Conservation (phyloP, 2,329 filamentous ascomycete genomes). For the Pseudopithomyces chartarum region DNA sequence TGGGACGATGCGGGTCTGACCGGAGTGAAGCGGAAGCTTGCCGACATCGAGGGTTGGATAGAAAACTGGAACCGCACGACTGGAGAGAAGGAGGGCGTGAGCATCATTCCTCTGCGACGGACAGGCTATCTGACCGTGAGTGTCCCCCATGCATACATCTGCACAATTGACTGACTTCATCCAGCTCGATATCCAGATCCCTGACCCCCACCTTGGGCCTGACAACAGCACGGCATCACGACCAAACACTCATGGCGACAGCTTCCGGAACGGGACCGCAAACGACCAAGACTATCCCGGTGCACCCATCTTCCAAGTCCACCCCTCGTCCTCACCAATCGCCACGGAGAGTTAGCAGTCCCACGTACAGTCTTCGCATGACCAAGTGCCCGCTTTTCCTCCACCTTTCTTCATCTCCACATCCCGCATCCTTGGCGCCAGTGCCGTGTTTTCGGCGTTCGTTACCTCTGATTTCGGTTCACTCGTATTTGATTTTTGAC, state of each 20-base stretch:
- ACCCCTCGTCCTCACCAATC: conserved; percentile 26
- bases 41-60: conserved; percentile 76
- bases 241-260: conserved; percentile 34
- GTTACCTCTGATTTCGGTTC: not conserved
- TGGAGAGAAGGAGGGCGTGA: conserved; percentile 66
- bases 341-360: conserved; percentile 25
- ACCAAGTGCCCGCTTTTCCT: not conserved
- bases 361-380: not conserved
- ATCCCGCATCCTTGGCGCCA: not conserved
- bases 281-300: conserved; percentile 27
- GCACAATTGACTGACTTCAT: conserved; percentile 10
- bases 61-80: conserved; percentile 81
- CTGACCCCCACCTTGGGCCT: conserved; percentile 71
- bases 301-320: conserved; percentile 38
- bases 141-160: conserved; percentile 8
- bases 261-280: conserved; percentile 11
- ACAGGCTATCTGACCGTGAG: conserved; percentile 87
- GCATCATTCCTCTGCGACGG: conserved; percentile 75
- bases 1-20: conserved; percentile 90
- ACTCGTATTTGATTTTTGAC: not conserved
- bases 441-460: not conserved
- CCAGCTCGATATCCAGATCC: conserved; percentile 80
- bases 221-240: conserved; percentile 31
- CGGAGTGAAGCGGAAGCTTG: conserved; percentile 72
- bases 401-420: not conserved